Base-by-base conservation (phyloP, 2,329 filamentous ascomycete genomes). In the Simplicillium sp. region DNA sequence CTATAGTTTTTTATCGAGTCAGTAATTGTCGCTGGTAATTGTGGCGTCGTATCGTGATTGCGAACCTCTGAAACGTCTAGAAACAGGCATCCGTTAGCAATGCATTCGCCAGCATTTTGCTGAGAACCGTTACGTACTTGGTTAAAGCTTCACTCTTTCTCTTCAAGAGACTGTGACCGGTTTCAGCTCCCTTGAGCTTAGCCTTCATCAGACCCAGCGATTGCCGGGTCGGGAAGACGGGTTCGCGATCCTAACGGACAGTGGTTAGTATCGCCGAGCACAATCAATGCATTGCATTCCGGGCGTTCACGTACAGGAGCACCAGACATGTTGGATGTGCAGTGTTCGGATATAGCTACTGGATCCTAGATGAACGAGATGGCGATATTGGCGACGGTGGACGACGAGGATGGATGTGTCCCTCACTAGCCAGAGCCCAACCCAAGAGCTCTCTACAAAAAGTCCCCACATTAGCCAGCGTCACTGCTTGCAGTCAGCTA, bases 131-230 rank as follows among this genome's bases (percentile, higher is more conserved):
- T 15, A 62, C 75, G 41, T 74, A 94, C 87, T 98, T 98, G 50
- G 92, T 98, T 48, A 98, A 71, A 53, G 92, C 92, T 67, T 98
- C 92, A 63, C 89, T 96, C 74, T 98, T 98, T 58, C 92, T 77
- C 73, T 98, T 98, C 48, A 98, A 71, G 60, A 98, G 71, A 63
- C 85, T 95, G 69, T 98, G 90, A 37, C 92, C 92, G 36, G 80
- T 87, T 63, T 90, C 84, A 42, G 85, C 85, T 47, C 85, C 90
- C 73, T 97, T 97, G 59, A 98, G 80, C 74, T 98, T 98, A 50
- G 83, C 80, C 69, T 97, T 97, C 90, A 98, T 98, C 59, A 94
- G 67, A 50, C 88, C 89, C 67, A 98, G 73, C 62, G 88, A 94
- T 73, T 98, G 92, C 57, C 92, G 87, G 60, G 92, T 98, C 56